Conservation (phyloP, 2,329 filamentous ascomycete genomes). For the Pestalotiopsis fici region DNA sequence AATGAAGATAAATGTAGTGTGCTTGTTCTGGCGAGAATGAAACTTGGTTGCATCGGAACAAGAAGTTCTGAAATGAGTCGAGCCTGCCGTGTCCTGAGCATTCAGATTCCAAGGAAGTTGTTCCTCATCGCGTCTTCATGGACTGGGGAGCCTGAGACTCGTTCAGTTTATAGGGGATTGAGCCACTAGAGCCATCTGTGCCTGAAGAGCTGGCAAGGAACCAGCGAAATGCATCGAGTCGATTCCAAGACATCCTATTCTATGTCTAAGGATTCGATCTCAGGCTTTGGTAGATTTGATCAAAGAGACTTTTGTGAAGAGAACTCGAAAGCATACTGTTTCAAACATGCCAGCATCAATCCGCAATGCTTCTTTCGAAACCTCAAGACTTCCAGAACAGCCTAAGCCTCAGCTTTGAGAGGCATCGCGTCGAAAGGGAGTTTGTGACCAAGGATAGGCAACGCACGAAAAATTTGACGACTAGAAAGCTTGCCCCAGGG, state of each 20-base stretch:
- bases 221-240: not conserved
- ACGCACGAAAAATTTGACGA: no score
- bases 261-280: not conserved
- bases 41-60: not conserved
- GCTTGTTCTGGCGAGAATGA: not conserved
- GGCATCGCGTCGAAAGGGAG: no score
- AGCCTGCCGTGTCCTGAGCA: not conserved
- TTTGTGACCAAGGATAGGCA: no score
- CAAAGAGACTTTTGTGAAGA: not conserved
- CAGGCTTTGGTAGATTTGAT: no score
- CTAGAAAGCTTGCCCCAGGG: no score
- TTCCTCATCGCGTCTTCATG: not conserved
- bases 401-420: not conserved
- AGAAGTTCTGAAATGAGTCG: not conserved
- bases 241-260: conserved; percentile 3
- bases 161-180: not conserved
- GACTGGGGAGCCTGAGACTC: not conserved
- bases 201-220: not conserved
- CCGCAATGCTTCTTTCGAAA: not conserved
- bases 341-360: not conserved
- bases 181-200: not conserved
- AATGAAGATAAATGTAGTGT: not conserved
- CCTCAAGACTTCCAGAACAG: not conserved
- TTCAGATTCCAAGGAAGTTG: not conserved
- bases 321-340: not conserved